These are phyloP conservation scores for Cynanchum wilfordii DNA, from an alignment of 257 asterid genomes.

Conservation along the genomic window DNA sequence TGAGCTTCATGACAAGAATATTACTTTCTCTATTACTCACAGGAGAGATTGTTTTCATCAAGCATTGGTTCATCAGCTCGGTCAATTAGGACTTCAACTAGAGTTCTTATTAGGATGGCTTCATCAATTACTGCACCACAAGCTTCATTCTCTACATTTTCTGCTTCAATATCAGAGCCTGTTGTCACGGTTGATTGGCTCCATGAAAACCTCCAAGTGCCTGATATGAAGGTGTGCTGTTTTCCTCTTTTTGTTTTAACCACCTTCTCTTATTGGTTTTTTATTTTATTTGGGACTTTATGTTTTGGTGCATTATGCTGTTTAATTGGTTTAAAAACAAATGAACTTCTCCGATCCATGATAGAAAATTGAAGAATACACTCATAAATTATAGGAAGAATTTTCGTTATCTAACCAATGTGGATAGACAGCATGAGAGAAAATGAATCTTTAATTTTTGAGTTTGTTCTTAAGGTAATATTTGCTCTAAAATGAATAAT, in stretches of 20 bases:
- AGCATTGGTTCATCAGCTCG: slow-evolving; percentile 32
- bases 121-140: slow-evolving; percentile 55
- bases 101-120: slow-evolving; percentile 40
- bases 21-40: slow-evolving; percentile 17
- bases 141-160: slow-evolving; percentile 46
- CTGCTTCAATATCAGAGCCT: slow-evolving; percentile 54
- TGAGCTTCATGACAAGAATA: background rate
- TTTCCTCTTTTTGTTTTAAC: background rate
- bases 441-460: background rate
- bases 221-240: slow-evolving; percentile 66
- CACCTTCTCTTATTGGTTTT: slow-evolving; percentile 1
- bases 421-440: background rate
- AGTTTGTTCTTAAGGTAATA: background rate
- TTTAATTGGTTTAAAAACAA: background rate
- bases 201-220: slow-evolving; percentile 69
- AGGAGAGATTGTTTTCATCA: slow-evolving; percentile 39
- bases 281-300: background rate
- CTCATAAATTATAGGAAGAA: background rate
- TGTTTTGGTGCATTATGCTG: background rate
- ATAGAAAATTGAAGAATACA: background rate
- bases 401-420: background rate
- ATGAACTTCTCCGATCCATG: background rate
- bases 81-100: slow-evolving; percentile 27
- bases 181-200: slow-evolving; percentile 98
- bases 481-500: background rate